Evolutionary conservation across 768 basidiomycete species (phyloP), one percentile per base, ranked within the genome.

Genomic region (Lactarius quietus): DNA sequence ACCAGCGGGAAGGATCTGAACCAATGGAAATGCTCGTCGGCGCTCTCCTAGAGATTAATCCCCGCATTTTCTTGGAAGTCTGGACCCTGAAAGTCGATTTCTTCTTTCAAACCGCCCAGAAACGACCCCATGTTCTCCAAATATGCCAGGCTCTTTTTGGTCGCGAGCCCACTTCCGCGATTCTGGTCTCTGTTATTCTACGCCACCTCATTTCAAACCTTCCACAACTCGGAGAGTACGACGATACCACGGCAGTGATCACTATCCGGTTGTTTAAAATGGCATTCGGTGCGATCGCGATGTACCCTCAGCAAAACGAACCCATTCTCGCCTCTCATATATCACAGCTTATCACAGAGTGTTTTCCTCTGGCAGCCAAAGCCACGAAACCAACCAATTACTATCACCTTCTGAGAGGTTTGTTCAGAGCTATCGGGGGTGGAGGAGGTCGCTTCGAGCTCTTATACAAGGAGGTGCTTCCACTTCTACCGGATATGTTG

Each of bases 401-500:
- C 74, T 95, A 95, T 76, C 88, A 93, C 73, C 84, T 98, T 26
- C 84, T 98, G 14, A 84, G 95, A 63, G 91, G 92, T 0, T 84
- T 99, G 53, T 99, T 99, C 79, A 86, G 95, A 58, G 91, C 89
- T 31, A 95, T 95, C 64, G 91, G 92, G 26, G 94, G 94, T 1
- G 90, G 91, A 9, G 93, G 93, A 0, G 96, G 95, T 10, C 83
- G 92, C 31, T 97, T 98, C 75, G 97, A 98, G 73, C 81, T 92
- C 38, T 77, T 99, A 55, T 98, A 98, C 80, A 93, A 95, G 72
- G 96, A 96, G 71, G 96, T 99, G 14, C 80, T 98, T 12, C 96
- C 97, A 3, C 85, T 98, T 56, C 83, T 99, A 6, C 95, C 97
- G 20, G 95, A 98, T 73, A 95, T 99, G 90, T 83, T 99, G 56